phyloP scores from a whole-genome alignment of 805 yeast genomes.

The Sungouiozyma ichnusensis region DNA sequence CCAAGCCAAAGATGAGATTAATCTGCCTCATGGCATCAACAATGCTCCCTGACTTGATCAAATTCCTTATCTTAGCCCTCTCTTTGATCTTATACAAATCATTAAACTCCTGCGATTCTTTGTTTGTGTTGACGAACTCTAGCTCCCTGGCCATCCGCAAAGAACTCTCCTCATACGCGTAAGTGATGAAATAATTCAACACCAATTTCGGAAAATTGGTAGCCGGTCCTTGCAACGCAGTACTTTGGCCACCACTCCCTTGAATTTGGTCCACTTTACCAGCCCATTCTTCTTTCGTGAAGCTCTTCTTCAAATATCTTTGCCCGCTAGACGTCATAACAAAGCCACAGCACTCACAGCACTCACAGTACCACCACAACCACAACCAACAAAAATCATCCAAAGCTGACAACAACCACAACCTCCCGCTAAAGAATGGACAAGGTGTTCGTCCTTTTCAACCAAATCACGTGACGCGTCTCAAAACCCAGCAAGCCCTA shows the following conservation, averaged over 20 bases:
- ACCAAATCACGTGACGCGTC: too few relatives aligned
- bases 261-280: constrained; percentile 9
- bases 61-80: constrained; percentile 16
- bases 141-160: constrained; percentile 49
- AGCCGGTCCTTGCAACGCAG: background rate
- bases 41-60: constrained; percentile 20
- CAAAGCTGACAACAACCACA: too few relatives aligned
- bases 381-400: too few relatives aligned
- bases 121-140: constrained; percentile 21
- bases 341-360: too few relatives aligned
- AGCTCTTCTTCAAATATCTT: constrained; percentile 11
- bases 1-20: constrained; percentile 21
- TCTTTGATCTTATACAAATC: constrained; percentile 18
- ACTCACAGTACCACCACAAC: too few relatives aligned
- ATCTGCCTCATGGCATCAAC: constrained; percentile 24
- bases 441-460: too few relatives aligned
- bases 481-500: too few relatives aligned
- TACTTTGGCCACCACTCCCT: background rate
- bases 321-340: background rate
- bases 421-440: too few relatives aligned
- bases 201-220: constrained; percentile 30
- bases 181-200: constrained; percentile 63
- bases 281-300: constrained; percentile 21
- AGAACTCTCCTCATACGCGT: constrained; percentile 68
- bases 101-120: constrained; percentile 25